Evolutionary conservation across 352 stramenopile genomes (phyloP), one percentile per base, ranked within the genome.

Genomic region (Phytopythium cucurbitacearum): DNA sequence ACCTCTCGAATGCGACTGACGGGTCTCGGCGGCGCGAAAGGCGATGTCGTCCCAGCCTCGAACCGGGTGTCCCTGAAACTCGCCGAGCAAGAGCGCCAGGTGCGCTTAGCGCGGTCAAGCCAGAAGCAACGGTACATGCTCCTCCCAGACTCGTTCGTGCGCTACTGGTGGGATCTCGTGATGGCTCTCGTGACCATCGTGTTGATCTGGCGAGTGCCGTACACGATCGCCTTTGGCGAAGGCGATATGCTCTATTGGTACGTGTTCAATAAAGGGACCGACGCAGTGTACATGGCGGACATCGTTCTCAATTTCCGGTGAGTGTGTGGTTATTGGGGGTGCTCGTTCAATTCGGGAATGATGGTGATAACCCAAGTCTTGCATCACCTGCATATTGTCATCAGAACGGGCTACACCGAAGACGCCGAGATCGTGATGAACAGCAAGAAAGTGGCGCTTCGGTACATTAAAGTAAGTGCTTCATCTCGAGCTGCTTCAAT

Each of bases 1-100:
- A 40, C 51, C 13, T 48, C 51, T 42, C 63, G 59, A 28, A 8
- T 67, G 10, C 60, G 63, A 51, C 33, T 61, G 11, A 13, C 51
- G 37, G 63, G 58, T 13, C 28, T 67, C 34, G 59, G 59, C 40
- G 55, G 39, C 5, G 41, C 51, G 39, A 71, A 59, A 7, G 54
- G 64, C 3, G 74, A 82, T 36, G 62, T 85, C 12, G 68, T 85
- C 3, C 74, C 74, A 7, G 71, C 74, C 10, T 73, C 70, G 0
- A 85, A 85, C 40, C 71, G 74, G 40, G 60, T 85, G 4, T 85
- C 74, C 4, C 62, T 85, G 34, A 75, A 73, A 61, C 71, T 85
- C 33, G 60, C 68, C 9, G 74, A 81, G 13, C 70, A 82, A 8
- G 74, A 85, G 54, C 64, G 69, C 11, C 62, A 64, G 51, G 33